Evolutionary conservation across 176 grass and related monocot species (phyloP).

Genomic region (Olyra latifolia): DNA sequence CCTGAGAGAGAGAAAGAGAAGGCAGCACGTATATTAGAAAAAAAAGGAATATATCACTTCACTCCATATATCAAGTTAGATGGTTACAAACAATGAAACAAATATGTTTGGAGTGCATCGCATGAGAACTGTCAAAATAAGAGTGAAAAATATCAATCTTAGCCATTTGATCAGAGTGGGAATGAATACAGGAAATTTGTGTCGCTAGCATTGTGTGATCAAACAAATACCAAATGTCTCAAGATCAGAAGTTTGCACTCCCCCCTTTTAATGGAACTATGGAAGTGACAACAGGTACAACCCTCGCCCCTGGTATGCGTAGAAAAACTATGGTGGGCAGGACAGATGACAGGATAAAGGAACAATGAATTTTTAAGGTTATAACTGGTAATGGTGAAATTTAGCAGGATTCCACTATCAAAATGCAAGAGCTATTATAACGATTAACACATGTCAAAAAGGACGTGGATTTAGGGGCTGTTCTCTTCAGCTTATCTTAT

Average conservation of each 20-base stretch:
- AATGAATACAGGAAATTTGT: constrained; percentile 13
- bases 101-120: constrained; percentile 8
- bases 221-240: not conserved
- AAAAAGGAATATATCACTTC: constrained; percentile 1
- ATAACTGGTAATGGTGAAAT: constrained; percentile 4
- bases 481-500: too few relatives aligned
- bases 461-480: not conserved
- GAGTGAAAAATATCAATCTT: not conserved
- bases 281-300: not conserved
- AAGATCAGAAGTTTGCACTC: not conserved
- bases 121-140: constrained; percentile 14
- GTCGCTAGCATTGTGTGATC: not conserved
- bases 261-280: not conserved
- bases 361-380: constrained; percentile 15
- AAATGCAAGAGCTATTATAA: constrained; percentile 9
- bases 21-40: constrained; percentile 32
- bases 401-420: constrained; percentile 7
- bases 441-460: constrained; percentile 13
- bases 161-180: constrained; percentile 1
- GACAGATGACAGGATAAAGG: not conserved
- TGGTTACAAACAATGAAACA: not conserved
- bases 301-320: not conserved
- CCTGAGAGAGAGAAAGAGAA: constrained; percentile 37
- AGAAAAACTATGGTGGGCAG: not conserved
- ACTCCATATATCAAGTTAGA: constrained; percentile 22